Evolutionary conservation across 2,329 filamentous ascomycete genomes (phyloP).

Genomic region (Ophioceras dolichostomum): DNA sequence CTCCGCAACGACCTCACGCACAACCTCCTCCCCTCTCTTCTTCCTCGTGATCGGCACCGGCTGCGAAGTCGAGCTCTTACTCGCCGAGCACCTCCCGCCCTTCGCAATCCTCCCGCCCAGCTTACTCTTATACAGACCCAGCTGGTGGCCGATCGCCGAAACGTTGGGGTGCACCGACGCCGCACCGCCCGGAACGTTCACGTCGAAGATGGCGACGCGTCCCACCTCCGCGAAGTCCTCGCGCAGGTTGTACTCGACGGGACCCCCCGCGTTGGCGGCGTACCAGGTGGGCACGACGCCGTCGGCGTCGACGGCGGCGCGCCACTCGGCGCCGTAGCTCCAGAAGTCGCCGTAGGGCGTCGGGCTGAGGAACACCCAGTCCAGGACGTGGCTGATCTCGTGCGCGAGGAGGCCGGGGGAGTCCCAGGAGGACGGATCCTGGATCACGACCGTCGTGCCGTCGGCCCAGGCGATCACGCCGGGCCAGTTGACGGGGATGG

Average conservation of each 20-base stretch:
- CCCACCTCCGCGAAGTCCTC: conserved; percentile 2
- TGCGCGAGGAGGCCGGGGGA: not conserved
- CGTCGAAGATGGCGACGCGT: not conserved
- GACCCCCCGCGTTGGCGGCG: not conserved
- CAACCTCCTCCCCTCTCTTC: too few species aligned
- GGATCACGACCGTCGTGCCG: not conserved
- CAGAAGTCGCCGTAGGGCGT: not conserved
- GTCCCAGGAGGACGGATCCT: not conserved
- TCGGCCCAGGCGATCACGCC: not conserved
- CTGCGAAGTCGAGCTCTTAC: not conserved
- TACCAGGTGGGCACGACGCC: conserved; percentile 1
- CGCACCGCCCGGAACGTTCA: not conserved
- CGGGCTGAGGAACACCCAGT: not conserved
- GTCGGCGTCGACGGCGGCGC: not conserved
- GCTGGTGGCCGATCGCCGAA: not conserved
- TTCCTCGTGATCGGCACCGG: not conserved
- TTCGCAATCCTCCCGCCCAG: not conserved
- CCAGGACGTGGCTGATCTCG: not conserved
- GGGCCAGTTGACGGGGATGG: not conserved
- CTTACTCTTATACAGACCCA: not conserved
- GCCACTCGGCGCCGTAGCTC: not conserved
- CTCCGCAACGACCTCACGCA: too few species aligned
- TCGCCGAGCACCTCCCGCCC: not conserved
- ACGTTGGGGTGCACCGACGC: not conserved
- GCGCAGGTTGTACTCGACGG: not conserved